These are phyloP conservation scores for Tulasnella sp. DNA, from an alignment of 768 basidiomycete species.

Conservation along the genomic window DNA sequence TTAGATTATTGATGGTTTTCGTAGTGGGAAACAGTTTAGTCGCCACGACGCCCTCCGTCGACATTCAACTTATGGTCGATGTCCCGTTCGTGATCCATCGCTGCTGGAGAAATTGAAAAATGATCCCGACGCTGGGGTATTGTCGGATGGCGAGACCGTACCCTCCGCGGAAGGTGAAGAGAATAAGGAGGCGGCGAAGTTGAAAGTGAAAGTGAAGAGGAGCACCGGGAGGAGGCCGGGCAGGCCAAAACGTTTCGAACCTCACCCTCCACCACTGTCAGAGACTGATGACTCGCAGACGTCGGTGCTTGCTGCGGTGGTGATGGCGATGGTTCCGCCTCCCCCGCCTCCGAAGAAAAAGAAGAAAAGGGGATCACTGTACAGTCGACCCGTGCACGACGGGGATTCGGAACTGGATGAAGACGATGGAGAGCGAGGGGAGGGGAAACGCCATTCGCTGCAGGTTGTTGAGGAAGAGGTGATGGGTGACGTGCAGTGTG, in stretches of 20 bases:
- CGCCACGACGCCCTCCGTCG: conserved; percentile 5
- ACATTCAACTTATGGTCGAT: conserved; percentile 2
- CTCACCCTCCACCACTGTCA: too few species aligned
- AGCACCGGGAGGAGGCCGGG: background rate
- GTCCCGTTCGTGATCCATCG: background rate
- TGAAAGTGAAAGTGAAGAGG: background rate
- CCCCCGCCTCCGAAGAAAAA: background rate
- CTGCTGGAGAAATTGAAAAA: background rate
- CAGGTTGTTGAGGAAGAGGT: too few species aligned
- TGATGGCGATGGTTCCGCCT: background rate
- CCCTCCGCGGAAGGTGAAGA: background rate
- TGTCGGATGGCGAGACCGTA: background rate
- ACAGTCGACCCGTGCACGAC: background rate
- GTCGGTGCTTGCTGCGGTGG: too few species aligned
- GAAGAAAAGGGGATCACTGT: background rate
- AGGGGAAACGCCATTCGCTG: too few species aligned
- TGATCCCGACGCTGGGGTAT: background rate
- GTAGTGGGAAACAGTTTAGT: conserved; percentile 10
- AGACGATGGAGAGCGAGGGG: too few species aligned
- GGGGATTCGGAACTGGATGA: background rate
- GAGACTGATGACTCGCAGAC: too few species aligned
- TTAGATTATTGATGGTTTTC: too few species aligned
- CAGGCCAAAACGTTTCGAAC: too few species aligned
- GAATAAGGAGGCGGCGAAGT: background rate
- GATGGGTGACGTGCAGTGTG: too few species aligned